Evolutionary conservation across 73 alveolate genomes (phyloP), one percentile per base, ranked within the genome.

Genomic region (Paramecium octaurelia): DNA sequence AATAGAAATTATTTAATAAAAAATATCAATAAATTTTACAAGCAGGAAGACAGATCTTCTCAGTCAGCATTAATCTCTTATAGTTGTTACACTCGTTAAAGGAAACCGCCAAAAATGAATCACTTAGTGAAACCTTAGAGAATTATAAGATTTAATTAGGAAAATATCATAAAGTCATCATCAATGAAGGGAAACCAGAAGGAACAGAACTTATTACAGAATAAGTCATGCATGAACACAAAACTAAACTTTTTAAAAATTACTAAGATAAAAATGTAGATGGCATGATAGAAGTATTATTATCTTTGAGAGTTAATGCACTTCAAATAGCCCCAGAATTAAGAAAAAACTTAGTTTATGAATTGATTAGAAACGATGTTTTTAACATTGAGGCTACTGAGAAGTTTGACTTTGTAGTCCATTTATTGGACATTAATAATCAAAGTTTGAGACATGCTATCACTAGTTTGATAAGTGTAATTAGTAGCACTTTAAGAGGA

Each of bases 271-370:
- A 95, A 60, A 97, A 87, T 87, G 38, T 54, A 16, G 99, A 98
- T 58, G 96, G 95, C 70, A 97, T 97, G 38, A 96, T 95, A 6
- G 99, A 97, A 93, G 99, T 96, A 16, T 93, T 98, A 18, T 96
- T 98, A 36, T 95, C 99, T 40, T 95, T 98, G 86, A 97, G 99
- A 97, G 99, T 98, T 1, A 96, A 98, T 86, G 99, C 99, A 8
- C 97, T 98, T 20, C 96, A 98, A 93, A 97, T 97, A n/a, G 94
- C 97, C 14, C 99, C 99, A 2, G 99, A 98, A 85, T 93, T 96
- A 86, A 94, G 99, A 86, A 88, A 95, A 60, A 92, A 95, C 92
- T 93, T 97, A 20, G 99, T 98, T 1, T 94, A 97, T 58, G 99
- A 97, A 75, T 92, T 96, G 35, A 97, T 98, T 18, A 95, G 96